These are phyloP conservation scores for Quercus mongolica DNA, from an alignment of 306 rosid species.

Conservation along the genomic window DNA sequence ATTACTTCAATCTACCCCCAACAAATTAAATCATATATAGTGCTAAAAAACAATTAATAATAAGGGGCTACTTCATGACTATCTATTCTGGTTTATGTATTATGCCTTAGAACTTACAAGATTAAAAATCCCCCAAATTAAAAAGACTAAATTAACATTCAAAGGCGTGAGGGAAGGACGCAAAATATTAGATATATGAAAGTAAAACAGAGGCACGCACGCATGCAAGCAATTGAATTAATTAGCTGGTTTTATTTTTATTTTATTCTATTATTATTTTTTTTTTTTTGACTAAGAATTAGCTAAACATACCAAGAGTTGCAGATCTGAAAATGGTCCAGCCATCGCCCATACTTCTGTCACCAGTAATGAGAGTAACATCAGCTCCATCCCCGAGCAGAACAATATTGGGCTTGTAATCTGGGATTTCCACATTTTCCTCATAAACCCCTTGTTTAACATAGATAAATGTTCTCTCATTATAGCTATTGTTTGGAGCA, in stretches of 20 bases:
- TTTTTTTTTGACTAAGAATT: background rate
- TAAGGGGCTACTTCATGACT: no score
- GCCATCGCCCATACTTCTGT: constrained; percentile 46
- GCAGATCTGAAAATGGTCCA: constrained; percentile 89
- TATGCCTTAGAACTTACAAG: no score
- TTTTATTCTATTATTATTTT: no score
- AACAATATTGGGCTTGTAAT: constrained; percentile 61
- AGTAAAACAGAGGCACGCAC: no score
- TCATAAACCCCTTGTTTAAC: constrained; percentile 55
- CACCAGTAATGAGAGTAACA: constrained; percentile 54
- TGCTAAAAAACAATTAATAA: no score
- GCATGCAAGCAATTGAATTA: background rate
- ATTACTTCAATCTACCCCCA: no score
- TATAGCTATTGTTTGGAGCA: constrained; percentile 60
- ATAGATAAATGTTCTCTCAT: constrained; percentile 51
- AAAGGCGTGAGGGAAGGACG: no score
- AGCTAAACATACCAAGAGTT: constrained; percentile 45
- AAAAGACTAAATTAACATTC: no score
- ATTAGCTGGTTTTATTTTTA: background rate
- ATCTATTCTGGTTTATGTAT: no score
- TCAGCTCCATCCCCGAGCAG: constrained; percentile 77
- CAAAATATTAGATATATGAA: no score
- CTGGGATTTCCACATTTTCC: constrained; percentile 73
- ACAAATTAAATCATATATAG: no score
- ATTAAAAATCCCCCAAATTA: no score